These are phyloP conservation scores for Rhizopogon vinicolor DNA, from an alignment of 768 basidiomycete species.

Conservation along the genomic window DNA sequence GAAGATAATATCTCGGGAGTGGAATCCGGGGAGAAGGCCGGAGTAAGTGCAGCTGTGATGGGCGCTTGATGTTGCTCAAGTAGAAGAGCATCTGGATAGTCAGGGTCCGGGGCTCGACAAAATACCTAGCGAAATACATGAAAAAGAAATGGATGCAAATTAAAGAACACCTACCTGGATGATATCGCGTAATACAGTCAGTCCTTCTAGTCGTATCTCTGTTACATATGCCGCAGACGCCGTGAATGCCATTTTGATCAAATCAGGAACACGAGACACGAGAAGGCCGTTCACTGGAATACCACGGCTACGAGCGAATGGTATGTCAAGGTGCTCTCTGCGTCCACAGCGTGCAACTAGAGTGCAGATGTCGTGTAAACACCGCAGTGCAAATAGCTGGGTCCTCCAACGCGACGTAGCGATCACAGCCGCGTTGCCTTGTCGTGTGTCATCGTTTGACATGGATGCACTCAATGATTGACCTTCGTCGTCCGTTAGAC, in stretches of 20 bases:
- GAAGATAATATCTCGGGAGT: slow-evolving; percentile 93
- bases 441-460: slow-evolving; percentile 22
- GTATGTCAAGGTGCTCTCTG: slow-evolving; percentile 80
- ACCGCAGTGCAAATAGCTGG: slow-evolving; percentile 90
- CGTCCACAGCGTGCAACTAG: slow-evolving; percentile 70
- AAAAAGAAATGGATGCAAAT: not conserved
- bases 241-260: slow-evolving; percentile 98
- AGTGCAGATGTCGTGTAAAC: slow-evolving; percentile 83
- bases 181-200: slow-evolving; percentile 86
- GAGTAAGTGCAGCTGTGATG: slow-evolving; percentile 94
- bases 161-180: slow-evolving; percentile 61
- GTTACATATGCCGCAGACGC: slow-evolving; percentile 96
- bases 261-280: slow-evolving; percentile 81
- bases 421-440: slow-evolving; percentile 31
- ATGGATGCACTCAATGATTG: slow-evolving; percentile 77
- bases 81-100: slow-evolving; percentile 83
- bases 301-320: slow-evolving; percentile 59
- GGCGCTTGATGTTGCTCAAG: slow-evolving; percentile 98
- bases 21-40: slow-evolving; percentile 92
- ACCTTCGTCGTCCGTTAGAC: slow-evolving; percentile 84
- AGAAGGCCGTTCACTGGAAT: slow-evolving; percentile 59
- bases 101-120: slow-evolving; percentile 81
- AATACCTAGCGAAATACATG: slow-evolving; percentile 60
- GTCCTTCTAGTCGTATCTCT: slow-evolving; percentile 88
- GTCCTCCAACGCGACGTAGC: slow-evolving; percentile 91